Evolutionary conservation across 345 rosid genomes (phyloP).

Genomic region (Boechera retrofracta): DNA sequence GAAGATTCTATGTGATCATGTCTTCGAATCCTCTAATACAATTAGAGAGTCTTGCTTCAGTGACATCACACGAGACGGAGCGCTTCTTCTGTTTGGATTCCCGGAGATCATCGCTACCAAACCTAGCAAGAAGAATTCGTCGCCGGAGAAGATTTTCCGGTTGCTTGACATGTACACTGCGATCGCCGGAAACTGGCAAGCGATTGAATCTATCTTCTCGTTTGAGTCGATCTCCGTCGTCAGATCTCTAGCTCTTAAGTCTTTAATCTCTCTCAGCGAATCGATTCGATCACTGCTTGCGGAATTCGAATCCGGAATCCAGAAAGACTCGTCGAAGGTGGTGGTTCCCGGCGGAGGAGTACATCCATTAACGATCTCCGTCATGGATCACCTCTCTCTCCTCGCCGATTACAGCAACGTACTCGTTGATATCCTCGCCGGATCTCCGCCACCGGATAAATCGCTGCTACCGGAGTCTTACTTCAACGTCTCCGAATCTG

Average conservation of each 20-base stretch:
- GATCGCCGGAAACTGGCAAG: constrained; percentile 65
- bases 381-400: constrained; percentile 59
- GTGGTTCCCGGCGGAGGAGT: constrained; percentile 58
- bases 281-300: constrained; percentile 48
- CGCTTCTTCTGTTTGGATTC: constrained; percentile 60
- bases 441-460: constrained; percentile 54
- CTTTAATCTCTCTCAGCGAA: constrained; percentile 59
- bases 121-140: constrained; percentile 47
- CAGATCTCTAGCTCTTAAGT: constrained; percentile 56
- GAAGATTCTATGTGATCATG: constrained; percentile 72
- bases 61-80: constrained; percentile 69
- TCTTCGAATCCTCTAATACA: constrained; percentile 60
- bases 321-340: constrained; percentile 59
- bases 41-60: constrained; percentile 68
- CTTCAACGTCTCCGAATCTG: constrained; percentile 44
- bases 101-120: constrained; percentile 58
- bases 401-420: constrained; percentile 65
- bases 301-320: constrained; percentile 58
- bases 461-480: constrained; percentile 49
- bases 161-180: constrained; percentile 65
- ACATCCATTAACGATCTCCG: constrained; percentile 56
- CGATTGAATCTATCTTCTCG: constrained; percentile 64
- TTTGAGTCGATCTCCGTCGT: constrained; percentile 55
- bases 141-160: constrained; percentile 62
- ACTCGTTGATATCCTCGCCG: constrained; percentile 59